Conservation (phyloP, 2,329 filamentous ascomycete genomes). For the Fusarium sp. region DNA sequence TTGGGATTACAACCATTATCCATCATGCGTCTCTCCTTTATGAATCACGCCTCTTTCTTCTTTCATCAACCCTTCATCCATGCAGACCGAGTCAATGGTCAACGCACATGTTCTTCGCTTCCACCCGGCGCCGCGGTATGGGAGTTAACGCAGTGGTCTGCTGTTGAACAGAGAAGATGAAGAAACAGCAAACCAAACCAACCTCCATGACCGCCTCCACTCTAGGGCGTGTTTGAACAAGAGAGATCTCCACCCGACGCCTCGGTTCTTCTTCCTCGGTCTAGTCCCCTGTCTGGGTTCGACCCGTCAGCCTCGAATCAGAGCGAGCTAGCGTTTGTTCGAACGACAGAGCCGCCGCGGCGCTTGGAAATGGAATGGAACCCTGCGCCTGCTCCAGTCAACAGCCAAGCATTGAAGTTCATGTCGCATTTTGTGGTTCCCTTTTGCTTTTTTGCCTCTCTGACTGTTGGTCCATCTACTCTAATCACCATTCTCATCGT, state of each 20-base stretch:
- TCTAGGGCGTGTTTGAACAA: constrained; percentile 8
- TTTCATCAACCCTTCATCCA: constrained; percentile 5
- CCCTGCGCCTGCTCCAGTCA: constrained; percentile 1
- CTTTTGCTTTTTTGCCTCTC: constrained; percentile 1
- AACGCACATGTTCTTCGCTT: constrained; percentile 7
- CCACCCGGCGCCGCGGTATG: constrained; percentile 3
- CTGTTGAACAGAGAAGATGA: not conserved
- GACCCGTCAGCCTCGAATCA: constrained; percentile 41
- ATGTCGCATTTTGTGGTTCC: not conserved
- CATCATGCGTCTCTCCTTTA: not conserved
- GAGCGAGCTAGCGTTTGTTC: constrained; percentile 1
- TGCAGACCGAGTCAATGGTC: constrained; percentile 1
- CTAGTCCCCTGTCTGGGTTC: constrained; percentile 25
- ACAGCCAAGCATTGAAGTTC: not conserved
- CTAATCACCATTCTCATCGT: constrained; percentile 6
- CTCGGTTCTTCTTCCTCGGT: constrained; percentile 22
- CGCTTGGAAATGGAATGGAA: not conserved
- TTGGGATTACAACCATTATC: not conserved
- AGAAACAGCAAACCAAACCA: not conserved
- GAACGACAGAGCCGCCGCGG: constrained; percentile 16
- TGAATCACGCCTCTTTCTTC: not conserved
- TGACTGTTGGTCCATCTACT: not conserved
- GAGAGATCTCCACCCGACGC: constrained; percentile 15
- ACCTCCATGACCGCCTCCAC: constrained; percentile 15
- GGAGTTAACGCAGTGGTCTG: constrained; percentile 11